Conservation (phyloP, 257 asterid genomes). For the Linderniella brevidens region DNA sequence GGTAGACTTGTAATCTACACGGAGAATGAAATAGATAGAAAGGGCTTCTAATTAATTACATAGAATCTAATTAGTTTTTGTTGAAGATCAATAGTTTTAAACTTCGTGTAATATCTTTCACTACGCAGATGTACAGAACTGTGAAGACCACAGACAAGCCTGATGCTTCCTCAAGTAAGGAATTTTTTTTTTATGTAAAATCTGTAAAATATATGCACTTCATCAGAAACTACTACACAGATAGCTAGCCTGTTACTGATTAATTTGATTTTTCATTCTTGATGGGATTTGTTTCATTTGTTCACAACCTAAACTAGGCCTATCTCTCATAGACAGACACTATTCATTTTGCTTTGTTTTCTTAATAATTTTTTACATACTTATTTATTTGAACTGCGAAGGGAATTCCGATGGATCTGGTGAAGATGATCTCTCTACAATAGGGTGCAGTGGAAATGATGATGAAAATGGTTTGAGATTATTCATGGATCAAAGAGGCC, state of each 20-base stretch:
- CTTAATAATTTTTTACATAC: not conserved
- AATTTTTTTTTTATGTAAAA: no score
- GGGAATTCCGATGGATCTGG: slow-evolving; percentile 96
- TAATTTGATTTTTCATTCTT: no score
- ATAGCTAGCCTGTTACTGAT: no score
- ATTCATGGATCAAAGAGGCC: slow-evolving; percentile 43
- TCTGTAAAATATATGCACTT: no score
- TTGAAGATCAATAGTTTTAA: slow-evolving; percentile 8
- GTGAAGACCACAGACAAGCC: slow-evolving; percentile 94
- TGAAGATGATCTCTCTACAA: slow-evolving; percentile 67
- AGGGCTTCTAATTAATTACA: no score
- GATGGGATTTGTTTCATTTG: no score
- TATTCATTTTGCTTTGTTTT: not conserved
- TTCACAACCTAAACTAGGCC: no score
- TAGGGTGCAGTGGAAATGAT: slow-evolving; percentile 34
- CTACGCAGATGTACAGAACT: slow-evolving; percentile 79
- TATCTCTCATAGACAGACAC: not conserved
- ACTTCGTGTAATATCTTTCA: not conserved
- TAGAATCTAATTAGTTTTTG: not conserved
- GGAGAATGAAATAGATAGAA: no score
- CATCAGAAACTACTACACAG: no score
- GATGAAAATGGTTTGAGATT: slow-evolving; percentile 22
- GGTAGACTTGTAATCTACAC: no score
- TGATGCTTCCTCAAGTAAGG: slow-evolving; percentile 91
- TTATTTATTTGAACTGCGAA: slow-evolving; percentile 6